These are phyloP conservation scores for Paecilomyces formosus DNA, from an alignment of 2,329 filamentous ascomycete species.

Conservation along the genomic window DNA sequence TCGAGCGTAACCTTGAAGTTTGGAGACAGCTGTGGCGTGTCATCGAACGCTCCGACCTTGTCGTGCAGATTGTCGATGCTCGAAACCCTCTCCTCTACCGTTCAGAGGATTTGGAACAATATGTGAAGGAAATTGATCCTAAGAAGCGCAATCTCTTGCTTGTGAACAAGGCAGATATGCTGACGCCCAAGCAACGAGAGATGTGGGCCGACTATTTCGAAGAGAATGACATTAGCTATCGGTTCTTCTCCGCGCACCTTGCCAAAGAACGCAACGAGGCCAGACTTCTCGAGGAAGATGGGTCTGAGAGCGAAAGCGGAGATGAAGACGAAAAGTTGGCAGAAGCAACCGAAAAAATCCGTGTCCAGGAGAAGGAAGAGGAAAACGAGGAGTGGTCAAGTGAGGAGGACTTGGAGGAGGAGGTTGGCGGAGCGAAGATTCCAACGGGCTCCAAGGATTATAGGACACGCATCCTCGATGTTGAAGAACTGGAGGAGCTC, in stretches of 20 bases:
- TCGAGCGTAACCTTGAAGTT: slow-evolving; percentile 93
- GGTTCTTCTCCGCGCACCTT: slow-evolving; percentile 90
- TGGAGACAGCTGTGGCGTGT: slow-evolving; percentile 98
- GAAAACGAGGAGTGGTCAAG: slow-evolving; percentile 23
- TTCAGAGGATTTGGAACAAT: slow-evolving; percentile 84
- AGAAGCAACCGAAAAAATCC: slow-evolving; percentile 37
- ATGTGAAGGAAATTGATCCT: slow-evolving; percentile 85
- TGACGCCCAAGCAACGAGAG: slow-evolving; percentile 75
- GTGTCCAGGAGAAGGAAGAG: slow-evolving; percentile 34
- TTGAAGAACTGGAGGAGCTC: slow-evolving; percentile 83
- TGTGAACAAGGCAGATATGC: slow-evolving; percentile 99
- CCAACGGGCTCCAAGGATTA: slow-evolving; percentile 31
- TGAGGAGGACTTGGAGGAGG: slow-evolving; percentile 23
- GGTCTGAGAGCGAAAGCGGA: slow-evolving; percentile 22
- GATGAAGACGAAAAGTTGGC: slow-evolving; percentile 41
- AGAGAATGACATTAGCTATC: slow-evolving; percentile 73
- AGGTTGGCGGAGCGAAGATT: slow-evolving; percentile 22
- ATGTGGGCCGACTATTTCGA: slow-evolving; percentile 84
- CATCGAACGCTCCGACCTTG: slow-evolving; percentile 88
- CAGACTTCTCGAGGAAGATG: slow-evolving; percentile 45
- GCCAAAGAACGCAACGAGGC: slow-evolving; percentile 85
- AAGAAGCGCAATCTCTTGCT: slow-evolving; percentile 86
- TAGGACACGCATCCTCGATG: slow-evolving; percentile 71
- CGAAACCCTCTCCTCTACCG: slow-evolving; percentile 90
- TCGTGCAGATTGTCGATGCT: slow-evolving; percentile 98